Conservation (phyloP, 148 eudicot species). For the Vaccinium corymbosum region DNA sequence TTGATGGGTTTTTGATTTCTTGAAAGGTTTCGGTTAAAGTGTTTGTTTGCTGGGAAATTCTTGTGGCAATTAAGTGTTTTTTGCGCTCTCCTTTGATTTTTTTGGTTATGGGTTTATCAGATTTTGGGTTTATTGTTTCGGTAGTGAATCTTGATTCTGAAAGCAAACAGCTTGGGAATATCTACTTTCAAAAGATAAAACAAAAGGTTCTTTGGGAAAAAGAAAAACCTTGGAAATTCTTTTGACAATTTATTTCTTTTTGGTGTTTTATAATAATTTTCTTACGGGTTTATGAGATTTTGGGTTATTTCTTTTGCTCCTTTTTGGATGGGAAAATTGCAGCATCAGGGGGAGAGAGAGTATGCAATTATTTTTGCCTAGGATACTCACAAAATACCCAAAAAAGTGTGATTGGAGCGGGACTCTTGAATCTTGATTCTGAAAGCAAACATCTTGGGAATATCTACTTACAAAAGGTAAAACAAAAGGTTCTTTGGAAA, state of each 20-base stretch:
- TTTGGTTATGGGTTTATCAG: background rate
- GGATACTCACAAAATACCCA: no score
- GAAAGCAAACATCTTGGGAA: background rate
- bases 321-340: no score
- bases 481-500: background rate
- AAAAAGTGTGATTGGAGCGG: no score
- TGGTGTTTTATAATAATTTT: no score
- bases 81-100: background rate
- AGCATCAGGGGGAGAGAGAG: no score
- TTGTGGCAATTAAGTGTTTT: background rate
- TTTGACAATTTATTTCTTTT: background rate
- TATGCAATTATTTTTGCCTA: no score
- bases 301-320: background rate
- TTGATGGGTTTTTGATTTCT: background rate
- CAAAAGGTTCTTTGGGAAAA: no score
- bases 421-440: background rate
- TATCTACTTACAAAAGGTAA: slow-evolving; percentile 6
- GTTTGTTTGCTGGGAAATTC: background rate
- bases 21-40: background rate
- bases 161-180: background rate
- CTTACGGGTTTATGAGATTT: background rate
- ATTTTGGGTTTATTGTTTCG: background rate
- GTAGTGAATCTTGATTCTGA: background rate
- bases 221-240: no score
- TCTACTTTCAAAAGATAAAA: background rate